Percentiles rank a stretch among this genome's conserved stretches.
These are phyloP conservation scores for Cutaneotrichosporon arboriforme DNA, from an alignment of 1,284 basidiomycete species.

Conservation along the genomic window DNA sequence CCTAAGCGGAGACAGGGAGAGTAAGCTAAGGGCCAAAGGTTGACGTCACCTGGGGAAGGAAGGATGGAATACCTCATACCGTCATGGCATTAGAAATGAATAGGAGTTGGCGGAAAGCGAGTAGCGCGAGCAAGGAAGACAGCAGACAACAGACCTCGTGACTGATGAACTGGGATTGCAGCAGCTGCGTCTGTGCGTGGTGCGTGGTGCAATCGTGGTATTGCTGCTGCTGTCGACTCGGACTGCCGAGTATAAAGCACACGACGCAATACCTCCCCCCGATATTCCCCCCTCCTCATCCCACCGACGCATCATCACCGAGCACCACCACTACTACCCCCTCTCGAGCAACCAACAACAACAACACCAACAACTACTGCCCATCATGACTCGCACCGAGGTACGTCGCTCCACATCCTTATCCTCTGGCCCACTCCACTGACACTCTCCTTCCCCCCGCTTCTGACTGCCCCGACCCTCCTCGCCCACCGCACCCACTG, in stretches of 20 bases:
- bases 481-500: not conserved
- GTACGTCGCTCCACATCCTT: conserved; percentile 9
- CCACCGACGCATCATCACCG: not conserved
- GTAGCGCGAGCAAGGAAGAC: too few species aligned
- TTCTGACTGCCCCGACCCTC: not conserved
- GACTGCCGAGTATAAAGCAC: not conserved
- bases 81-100: too few species aligned
- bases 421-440: not conserved
- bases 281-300: not conserved
- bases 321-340: conserved; percentile 1
- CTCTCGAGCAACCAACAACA: not conserved
- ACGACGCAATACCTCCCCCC: not conserved
- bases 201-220: too few species aligned
- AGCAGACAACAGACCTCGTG: too few species aligned
- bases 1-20: too few species aligned
- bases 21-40: too few species aligned
- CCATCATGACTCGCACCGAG: conserved; percentile 24
- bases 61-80: too few species aligned
- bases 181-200: too few species aligned
- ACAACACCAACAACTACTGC: conserved; percentile 6
- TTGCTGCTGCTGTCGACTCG: too few species aligned
- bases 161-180: too few species aligned
- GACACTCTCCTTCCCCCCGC: not conserved
- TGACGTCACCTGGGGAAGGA: too few species aligned
- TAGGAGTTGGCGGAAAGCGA: too few species aligned